Base-by-base conservation (phyloP, 2,329 filamentous ascomycete species). In the Colletotrichum paranaense region DNA sequence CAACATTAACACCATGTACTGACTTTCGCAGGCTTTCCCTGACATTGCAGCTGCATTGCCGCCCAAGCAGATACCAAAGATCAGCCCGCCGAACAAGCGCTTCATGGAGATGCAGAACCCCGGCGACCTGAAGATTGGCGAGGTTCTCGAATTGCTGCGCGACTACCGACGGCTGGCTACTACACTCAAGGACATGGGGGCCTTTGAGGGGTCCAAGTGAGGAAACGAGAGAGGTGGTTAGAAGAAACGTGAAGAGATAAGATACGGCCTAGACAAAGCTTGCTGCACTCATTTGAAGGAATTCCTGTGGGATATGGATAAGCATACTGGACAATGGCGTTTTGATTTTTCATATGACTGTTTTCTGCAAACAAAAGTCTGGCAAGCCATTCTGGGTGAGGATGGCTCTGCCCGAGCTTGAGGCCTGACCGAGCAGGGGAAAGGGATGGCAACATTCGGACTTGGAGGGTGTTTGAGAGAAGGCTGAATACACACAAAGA, bases 91-190 rank as follows among this genome's bases (percentile, higher is more conserved):
- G 0, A 91, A 92, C 75, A 89, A 91, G 80, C 89, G 91, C 63
- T 95, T 95, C 80, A 88, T 95, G 84, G 92, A 94, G 77, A 81
- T 93, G 68, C 87, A 93, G 77, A 92, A 92, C 79, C 91, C 92
- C 0, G 88, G 88, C 0, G 93, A 96, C 59, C 85, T 96, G 32
- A 91, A 88, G 68, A 84, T 96, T 30, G 89, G 91, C n/a, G 94
- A 96, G 78, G 91, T 96, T 22, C 83, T 92, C 28, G 90, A 93
- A 68, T 83, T 96, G 62, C 82, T 96, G 26, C 87, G 90, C 68
- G 94, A 96, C 80, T 96, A 96, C 78, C 90, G 93, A 77, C 86
- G 94, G 66, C 83, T 96, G 59, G 93, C 93, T 0, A 86, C 86
- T 32, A 89, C 89, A 9, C 80, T 95, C 70, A 90, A 90, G 77